These are phyloP conservation scores for Luffa aegyptiaca DNA, from an alignment of 306 rosid species.

Conservation along the genomic window DNA sequence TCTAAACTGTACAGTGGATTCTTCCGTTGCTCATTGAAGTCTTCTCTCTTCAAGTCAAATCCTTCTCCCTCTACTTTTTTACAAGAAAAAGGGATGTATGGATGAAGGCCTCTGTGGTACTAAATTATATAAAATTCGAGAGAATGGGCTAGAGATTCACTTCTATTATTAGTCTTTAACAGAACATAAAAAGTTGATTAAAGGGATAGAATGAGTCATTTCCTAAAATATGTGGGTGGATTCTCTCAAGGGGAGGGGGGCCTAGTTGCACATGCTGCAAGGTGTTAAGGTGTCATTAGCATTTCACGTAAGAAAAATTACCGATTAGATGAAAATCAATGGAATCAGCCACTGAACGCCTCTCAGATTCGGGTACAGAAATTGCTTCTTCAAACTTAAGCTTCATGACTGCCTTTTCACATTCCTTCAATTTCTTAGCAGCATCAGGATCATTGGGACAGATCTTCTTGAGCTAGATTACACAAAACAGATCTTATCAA, in stretches of 20 bases:
- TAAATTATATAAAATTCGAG: background rate
- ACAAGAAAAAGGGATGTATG: background rate
- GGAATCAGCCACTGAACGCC: slow-evolving; percentile 68
- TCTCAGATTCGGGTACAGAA: slow-evolving; percentile 55
- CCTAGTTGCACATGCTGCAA: background rate
- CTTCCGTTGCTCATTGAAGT: background rate
- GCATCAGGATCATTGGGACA: slow-evolving; percentile 96
- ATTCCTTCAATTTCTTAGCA: slow-evolving; percentile 82
- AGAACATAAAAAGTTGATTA: background rate
- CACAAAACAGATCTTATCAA: slow-evolving; percentile 8
- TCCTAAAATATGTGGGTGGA: background rate
- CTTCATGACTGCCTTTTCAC: slow-evolving; percentile 95
- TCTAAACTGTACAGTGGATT: background rate
- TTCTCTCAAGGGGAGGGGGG: background rate
- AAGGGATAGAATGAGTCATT: background rate
- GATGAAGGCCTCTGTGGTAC: background rate
- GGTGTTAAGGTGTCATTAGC: background rate
- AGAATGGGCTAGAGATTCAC: background rate
- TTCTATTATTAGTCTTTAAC: background rate
- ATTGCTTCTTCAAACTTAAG: slow-evolving; percentile 98
- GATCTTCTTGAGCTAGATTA: slow-evolving; percentile 67
- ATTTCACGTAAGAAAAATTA: slow-evolving; percentile 21
- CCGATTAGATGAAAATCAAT: slow-evolving; percentile 74
- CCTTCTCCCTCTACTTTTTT: background rate
- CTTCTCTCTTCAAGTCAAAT: background rate